Percentiles rank a stretch among this genome's conserved stretches.
These are phyloP conservation scores for Terana coerulea DNA, from an alignment of 768 basidiomycete genomes.

Conservation along the genomic window DNA sequence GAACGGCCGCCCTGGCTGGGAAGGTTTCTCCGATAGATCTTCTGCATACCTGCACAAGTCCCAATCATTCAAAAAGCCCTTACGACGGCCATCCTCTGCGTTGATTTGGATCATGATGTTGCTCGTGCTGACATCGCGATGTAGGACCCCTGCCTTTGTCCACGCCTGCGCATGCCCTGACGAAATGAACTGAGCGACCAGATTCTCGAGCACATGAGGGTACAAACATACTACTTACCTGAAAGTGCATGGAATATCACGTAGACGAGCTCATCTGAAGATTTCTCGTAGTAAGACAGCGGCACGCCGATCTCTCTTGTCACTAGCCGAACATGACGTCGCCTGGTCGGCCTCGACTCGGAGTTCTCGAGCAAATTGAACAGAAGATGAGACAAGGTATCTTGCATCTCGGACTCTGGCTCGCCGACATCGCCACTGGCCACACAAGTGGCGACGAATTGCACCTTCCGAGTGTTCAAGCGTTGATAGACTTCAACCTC, in stretches of 20 bases:
- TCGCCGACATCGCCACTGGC: background rate
- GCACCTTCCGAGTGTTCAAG: background rate
- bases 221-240: background rate
- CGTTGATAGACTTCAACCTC: background rate
- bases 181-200: background rate
- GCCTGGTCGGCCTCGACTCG: too few relatives aligned
- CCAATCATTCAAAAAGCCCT: slow-evolving; percentile 1
- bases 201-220: background rate
- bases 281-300: background rate
- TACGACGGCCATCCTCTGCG: background rate
- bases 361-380: background rate
- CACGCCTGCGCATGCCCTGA: background rate
- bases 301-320: background rate
- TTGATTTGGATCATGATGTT: background rate
- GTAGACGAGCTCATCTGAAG: background rate
- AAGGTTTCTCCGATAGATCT: background rate
- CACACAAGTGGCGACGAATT: background rate
- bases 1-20: background rate
- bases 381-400: background rate
- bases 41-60: background rate
- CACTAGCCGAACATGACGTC: background rate
- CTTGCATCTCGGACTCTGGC: too few relatives aligned
- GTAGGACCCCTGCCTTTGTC: background rate
- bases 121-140: background rate
- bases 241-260: background rate